Evolutionary conservation across 805 yeast species (phyloP), one percentile per base, ranked within the genome.

Genomic region (Tetrapisispora nanseiensis): DNA sequence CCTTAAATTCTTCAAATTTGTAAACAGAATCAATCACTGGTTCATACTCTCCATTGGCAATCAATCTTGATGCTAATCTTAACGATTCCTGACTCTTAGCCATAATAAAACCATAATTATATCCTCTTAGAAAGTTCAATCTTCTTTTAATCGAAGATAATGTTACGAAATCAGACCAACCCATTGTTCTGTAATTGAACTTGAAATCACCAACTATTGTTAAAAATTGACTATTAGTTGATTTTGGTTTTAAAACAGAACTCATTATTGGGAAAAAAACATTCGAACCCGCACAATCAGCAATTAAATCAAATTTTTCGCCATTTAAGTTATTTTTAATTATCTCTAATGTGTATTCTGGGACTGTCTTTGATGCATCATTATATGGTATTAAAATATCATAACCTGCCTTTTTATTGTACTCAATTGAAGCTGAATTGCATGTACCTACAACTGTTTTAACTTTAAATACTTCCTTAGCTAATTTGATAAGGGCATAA

Each of bases 241-340:
- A 47, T 39, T 64, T 65, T 29, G 74, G 69, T 49, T 74, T 72
- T 47, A 82, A 61, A 18, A 68, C 64, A 31, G 63, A 50, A 5
- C 62, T 52, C 41, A 74, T 65, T 11, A 68, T 57, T 3, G 65
- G 56, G 41, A 76, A 67, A 18, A 79, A 69, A 16, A 71, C 74
- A 21, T 56, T 56, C 42, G 73, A 75, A 30, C 95, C 89, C 40
- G 74, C 76, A 41, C 80, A 70, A 62, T 85, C 95, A 23, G 78
- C 55, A 34, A 83, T 74, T 10, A 73, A 55, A 53, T 82, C 86
- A 51, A 78, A 83, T 46, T 71, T 65, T 38, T 71, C 69, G 38
- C 65, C 60, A 19, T 57, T 46, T 18, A 56, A 43, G 18, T 52
- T 43, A n/a, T 54, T 48, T 22, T 53, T 51, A 20, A 62, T 39